These are phyloP conservation scores for Penicillium tannophilum DNA, from an alignment of 495 filamentous ascomycete species.

Conservation along the genomic window DNA sequence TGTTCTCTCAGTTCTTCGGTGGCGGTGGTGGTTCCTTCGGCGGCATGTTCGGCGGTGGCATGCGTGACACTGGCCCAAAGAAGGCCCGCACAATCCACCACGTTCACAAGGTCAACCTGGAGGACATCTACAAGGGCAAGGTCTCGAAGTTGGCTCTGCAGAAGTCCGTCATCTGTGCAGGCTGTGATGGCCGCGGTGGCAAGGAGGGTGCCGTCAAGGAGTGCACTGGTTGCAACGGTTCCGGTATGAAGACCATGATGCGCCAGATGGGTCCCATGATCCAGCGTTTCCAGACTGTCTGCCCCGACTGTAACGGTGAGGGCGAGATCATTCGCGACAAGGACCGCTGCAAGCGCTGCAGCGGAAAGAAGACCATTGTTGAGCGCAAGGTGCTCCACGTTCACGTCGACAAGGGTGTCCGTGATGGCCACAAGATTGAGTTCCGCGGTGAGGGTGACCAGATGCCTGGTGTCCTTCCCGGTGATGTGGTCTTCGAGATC, in stretches of 20 bases:
- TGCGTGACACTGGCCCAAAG: constrained; percentile 81
- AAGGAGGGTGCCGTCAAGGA: constrained; percentile 96
- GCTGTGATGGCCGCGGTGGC: constrained; percentile 93
- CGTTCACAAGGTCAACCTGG: constrained; percentile 94
- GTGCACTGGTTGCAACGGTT: constrained; percentile 86
- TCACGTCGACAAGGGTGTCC: constrained; percentile 93
- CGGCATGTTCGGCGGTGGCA: constrained; percentile 82
- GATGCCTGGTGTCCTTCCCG: constrained; percentile 85
- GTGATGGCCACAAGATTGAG: constrained; percentile 91
- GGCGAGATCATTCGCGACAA: constrained; percentile 95
- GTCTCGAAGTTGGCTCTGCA: constrained; percentile 96
- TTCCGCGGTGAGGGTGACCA: constrained; percentile 98
- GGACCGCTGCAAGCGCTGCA: constrained; percentile 93
- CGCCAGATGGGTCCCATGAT: constrained; percentile 99
- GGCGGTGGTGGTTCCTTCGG: constrained; percentile 78
- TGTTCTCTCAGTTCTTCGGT: constrained; percentile 98
- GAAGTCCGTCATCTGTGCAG: constrained; percentile 94
- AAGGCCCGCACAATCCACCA: constrained; percentile 97
- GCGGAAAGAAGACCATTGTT: constrained; percentile 94
- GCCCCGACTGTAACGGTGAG: constrained; percentile 96
- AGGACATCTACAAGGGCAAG: constrained; percentile 98
- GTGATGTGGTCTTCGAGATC: constrained; percentile 96
- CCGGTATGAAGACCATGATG: constrained; percentile 99
- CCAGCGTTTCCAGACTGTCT: constrained; percentile 98
- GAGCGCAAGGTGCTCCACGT: constrained; percentile 98